These are phyloP conservation scores for Citrullus amarus DNA, from an alignment of 306 rosid species.

Conservation along the genomic window DNA sequence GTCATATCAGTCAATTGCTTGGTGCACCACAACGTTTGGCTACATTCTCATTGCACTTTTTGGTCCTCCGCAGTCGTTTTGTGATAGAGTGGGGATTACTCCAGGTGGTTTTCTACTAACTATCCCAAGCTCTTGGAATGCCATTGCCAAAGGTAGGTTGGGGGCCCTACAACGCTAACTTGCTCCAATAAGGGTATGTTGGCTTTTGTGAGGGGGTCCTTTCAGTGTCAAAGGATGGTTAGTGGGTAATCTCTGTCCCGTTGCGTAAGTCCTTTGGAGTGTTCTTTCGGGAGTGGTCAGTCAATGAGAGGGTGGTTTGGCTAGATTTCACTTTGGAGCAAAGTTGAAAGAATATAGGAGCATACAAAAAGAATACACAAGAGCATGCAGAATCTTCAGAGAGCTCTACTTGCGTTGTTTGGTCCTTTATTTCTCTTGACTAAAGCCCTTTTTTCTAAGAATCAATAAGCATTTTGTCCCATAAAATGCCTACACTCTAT, in stretches of 20 bases:
- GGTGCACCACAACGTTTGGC: neutral
- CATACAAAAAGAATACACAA: neutral
- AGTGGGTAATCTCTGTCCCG: neutral
- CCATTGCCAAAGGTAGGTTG: neutral
- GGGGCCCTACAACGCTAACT: neutral
- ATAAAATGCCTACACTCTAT: neutral
- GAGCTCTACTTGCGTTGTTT: too few relatives aligned
- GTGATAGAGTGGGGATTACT: neutral
- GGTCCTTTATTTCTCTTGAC: too few relatives aligned
- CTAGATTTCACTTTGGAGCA: neutral
- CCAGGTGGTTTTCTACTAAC: neutral
- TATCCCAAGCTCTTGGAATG: neutral
- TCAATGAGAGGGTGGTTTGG: neutral
- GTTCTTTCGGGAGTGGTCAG: neutral
- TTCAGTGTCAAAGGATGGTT: neutral
- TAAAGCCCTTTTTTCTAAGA: neutral
- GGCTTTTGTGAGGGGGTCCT: neutral
- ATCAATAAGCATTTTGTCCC: neutral
- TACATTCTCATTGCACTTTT: neutral
- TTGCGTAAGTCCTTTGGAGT: neutral
- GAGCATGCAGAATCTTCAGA: too few relatives aligned
- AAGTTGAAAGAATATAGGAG: neutral
- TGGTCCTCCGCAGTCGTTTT: neutral
- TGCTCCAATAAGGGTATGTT: neutral
- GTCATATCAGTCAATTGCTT: neutral